Evolutionary conservation across 352 stramenopile genomes (phyloP).

Genomic region (Globisporangium carolinianum): DNA sequence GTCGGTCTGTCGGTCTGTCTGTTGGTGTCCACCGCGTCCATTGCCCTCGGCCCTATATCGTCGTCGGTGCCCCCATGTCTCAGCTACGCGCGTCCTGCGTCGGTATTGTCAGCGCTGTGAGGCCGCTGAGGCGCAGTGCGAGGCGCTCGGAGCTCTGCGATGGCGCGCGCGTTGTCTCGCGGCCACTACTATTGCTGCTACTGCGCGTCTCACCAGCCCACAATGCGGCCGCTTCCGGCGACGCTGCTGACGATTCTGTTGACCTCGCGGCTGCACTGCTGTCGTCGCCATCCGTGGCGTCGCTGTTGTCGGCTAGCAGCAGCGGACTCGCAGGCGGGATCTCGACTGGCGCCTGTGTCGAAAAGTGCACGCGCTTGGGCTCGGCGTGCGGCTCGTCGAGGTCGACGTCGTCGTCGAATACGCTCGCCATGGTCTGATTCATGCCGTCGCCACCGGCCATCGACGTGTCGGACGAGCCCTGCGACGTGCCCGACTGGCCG

Average conservation of each 20-base stretch:
- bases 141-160: constrained; percentile 1
- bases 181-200: background rate
- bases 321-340: constrained; percentile 7
- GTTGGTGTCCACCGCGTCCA: too few species aligned
- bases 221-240: too few species aligned
- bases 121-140: background rate
- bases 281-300: too few species aligned
- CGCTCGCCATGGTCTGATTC: background rate
- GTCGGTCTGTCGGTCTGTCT: too few species aligned
- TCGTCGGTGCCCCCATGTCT: too few species aligned
- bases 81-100: background rate
- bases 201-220: background rate
- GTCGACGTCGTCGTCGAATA: background rate
- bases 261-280: too few species aligned
- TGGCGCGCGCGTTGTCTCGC: background rate
- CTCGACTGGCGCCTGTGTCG: constrained; percentile 11
- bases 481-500: constrained; percentile 43
- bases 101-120: constrained; percentile 9
- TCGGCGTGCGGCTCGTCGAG: constrained; percentile 7
- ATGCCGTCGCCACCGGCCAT: constrained; percentile 1
- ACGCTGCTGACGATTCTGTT: too few species aligned
- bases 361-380: constrained; percentile 18
- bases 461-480: constrained; percentile 46
- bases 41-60: too few species aligned
- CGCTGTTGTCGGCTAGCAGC: too few species aligned